phyloP scores from a whole-genome alignment of 2,329 filamentous ascomycete genomes.

The Hymenoscyphus infarciens region DNA sequence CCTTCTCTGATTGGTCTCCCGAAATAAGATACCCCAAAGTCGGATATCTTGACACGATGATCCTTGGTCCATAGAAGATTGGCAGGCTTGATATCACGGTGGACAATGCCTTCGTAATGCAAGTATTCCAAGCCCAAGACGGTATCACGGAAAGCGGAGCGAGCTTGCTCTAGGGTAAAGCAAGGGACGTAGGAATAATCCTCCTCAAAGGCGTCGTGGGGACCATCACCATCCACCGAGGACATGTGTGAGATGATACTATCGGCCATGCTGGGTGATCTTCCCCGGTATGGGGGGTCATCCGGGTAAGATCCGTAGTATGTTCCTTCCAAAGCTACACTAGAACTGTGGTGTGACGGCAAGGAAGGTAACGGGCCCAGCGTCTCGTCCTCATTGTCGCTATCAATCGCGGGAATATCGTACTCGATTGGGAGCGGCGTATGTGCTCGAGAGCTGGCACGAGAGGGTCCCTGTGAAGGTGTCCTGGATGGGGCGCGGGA shows the following conservation, averaged over 20 bases:
- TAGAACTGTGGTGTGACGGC: conserved; percentile 41
- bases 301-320: conserved; percentile 70
- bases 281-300: conserved; percentile 55
- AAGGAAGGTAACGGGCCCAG: conserved; percentile 45
- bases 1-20: conserved; percentile 82
- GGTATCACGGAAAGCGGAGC: conserved; percentile 85
- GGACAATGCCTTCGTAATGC: conserved; percentile 80
- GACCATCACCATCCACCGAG: conserved; percentile 54
- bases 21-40: conserved; percentile 97
- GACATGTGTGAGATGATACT: conserved; percentile 71
- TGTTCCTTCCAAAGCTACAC: conserved; percentile 66
- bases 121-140: conserved; percentile 91
- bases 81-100: conserved; percentile 82
- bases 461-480: conserved; percentile 30
- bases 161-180: conserved; percentile 80
- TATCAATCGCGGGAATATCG: conserved; percentile 36
- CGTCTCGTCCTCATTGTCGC: conserved; percentile 53
- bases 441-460: conserved; percentile 33
- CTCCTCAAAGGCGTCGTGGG: conserved; percentile 69
- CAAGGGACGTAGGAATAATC: conserved; percentile 92
- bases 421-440: conserved; percentile 38
- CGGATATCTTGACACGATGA: conserved; percentile 91
- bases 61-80: conserved; percentile 86
- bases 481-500: conserved; percentile 30
- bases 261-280: conserved; percentile 77